These are phyloP conservation scores for Cladosporium sp. DNA, from an alignment of 2,329 filamentous ascomycete species.

Conservation along the genomic window DNA sequence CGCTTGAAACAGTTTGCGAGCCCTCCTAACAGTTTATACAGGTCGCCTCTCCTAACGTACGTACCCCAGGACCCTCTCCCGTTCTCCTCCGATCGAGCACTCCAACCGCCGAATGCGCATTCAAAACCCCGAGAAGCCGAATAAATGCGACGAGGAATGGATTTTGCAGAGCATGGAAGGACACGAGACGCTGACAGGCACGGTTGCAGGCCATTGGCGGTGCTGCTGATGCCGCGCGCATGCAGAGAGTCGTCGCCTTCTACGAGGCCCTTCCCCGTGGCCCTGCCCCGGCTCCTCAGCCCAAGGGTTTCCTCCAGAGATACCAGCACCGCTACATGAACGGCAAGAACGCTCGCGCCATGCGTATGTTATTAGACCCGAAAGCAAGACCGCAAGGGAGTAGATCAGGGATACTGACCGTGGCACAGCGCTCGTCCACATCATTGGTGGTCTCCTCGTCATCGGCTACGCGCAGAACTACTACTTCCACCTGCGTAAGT, in stretches of 20 bases:
- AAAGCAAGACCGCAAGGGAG: background rate
- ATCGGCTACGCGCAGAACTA: constrained; percentile 97
- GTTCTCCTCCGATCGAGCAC: constrained; percentile 8
- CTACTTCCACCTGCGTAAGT: constrained; percentile 99
- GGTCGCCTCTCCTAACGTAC: constrained; percentile 80
- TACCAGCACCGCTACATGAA: constrained; percentile 80
- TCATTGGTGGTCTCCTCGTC: constrained; percentile 68
- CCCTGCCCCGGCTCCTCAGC: constrained; percentile 73
- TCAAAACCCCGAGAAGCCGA: background rate
- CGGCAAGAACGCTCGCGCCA: constrained; percentile 81
- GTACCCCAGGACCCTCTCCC: constrained; percentile 31
- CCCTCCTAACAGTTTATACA: constrained; percentile 34
- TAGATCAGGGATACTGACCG: constrained; percentile 15
- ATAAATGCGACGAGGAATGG: background rate
- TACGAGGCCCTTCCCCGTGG: constrained; percentile 98
- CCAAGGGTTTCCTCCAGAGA: constrained; percentile 74
- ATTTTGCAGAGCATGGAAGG: background rate
- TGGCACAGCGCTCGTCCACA: constrained; percentile 76
- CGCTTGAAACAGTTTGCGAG: constrained; percentile 33
- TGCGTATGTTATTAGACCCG: constrained; percentile 60
- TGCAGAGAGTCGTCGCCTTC: constrained; percentile 97
- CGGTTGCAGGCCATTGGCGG: constrained; percentile 77
- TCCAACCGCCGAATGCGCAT: constrained; percentile 1
- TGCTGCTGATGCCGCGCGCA: constrained; percentile 90
- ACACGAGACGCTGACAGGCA: constrained; percentile 14